These are phyloP conservation scores for Hemisphaericaspora xylofermentans DNA, from an alignment of 1,139 yeast genomes.

Conservation along the genomic window DNA sequence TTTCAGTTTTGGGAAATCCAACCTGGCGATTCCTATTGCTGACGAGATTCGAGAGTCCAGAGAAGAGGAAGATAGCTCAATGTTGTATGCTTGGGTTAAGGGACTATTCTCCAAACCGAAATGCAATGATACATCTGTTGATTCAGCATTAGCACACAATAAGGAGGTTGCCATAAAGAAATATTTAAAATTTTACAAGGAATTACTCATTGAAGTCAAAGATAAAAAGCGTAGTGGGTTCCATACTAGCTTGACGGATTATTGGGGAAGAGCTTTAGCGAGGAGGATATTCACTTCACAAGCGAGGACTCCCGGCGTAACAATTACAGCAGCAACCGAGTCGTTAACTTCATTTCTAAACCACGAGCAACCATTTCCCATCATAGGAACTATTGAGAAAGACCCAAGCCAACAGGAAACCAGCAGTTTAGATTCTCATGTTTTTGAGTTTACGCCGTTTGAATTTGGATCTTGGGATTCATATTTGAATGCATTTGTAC, in stretches of 20 bases:
- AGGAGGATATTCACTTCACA: conserved; percentile 42
- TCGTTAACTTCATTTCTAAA: conserved; percentile 19
- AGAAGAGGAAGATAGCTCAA: background rate
- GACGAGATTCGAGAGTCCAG: conserved; percentile 1
- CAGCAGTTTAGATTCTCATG: conserved; percentile 28
- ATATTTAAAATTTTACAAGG: conserved; percentile 45
- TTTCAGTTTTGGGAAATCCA: conserved; percentile 13
- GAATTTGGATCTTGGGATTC: conserved; percentile 74
- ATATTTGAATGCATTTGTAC: conserved; percentile 48
- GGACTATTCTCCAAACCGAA: conserved; percentile 6
- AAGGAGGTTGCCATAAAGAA: conserved; percentile 22
- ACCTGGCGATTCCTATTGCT: conserved; percentile 5
- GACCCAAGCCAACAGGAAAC: conserved; percentile 20
- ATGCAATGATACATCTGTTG: background rate
- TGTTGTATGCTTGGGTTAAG: conserved; percentile 6
- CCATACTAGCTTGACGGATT: conserved; percentile 60
- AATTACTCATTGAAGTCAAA: conserved; percentile 52
- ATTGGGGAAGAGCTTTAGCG: conserved; percentile 65
- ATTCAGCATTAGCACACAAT: background rate
- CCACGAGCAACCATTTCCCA: conserved; percentile 43
- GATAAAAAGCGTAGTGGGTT: conserved; percentile 54
- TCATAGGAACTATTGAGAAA: conserved; percentile 37
- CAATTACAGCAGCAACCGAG: conserved; percentile 22
- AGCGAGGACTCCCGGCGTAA: conserved; percentile 36
- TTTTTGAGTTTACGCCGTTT: conserved; percentile 59